Base-by-base conservation (phyloP, 768 basidiomycete genomes). In the Serpula lacrymans region DNA sequence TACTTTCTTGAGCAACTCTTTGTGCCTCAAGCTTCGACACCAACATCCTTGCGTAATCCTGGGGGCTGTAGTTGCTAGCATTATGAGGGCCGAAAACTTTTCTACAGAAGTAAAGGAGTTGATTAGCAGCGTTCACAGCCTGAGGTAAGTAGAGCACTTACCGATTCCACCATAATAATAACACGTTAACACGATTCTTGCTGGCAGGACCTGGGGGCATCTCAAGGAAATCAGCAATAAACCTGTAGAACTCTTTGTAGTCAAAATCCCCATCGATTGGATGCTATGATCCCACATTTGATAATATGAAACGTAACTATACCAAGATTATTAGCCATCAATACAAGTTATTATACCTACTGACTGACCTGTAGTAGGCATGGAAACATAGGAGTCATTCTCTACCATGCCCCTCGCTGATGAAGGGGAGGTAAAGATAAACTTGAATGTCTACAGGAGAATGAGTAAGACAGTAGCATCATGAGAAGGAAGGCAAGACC, bases 201-300 rank as follows among this genome's bases (percentile, higher is more conserved):
- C 41, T 34, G 26, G 29, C 11, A 1, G 39, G 32, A 16, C 48
- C 43, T 13, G 48, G 42, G 11, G 43, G 27, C 13, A 49, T 50
- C 37, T 61, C 56, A 33, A 59, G 53, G 45, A 42, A 59, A 34
- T 53, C 55, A 25, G 57, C 45, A 34, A 61, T 38, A 23, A 49
- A 50, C 32, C 53, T 52, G 44, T 57, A 60, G 26, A 59, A 37
- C 3, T 20, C 38, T 5, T 42, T 28, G 38, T 51, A 59, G 37
- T 49, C 48, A 32, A 57, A 54, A 16, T 28, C 13, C 14, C 49
- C 48, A 26, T 53, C 43, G 18, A 27, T 20, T 11, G 37, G 29
- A 1, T 42, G 25, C 50, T 48, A 52, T 5, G 39, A 40, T 17
- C 17, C 14, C 2, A 34, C 30, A 34, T 43, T 40, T 3, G 51